Evolutionary conservation across 169 alveolate species (phyloP), one percentile per base, ranked within the genome.

Genomic region (Eimeria tenella): DNA sequence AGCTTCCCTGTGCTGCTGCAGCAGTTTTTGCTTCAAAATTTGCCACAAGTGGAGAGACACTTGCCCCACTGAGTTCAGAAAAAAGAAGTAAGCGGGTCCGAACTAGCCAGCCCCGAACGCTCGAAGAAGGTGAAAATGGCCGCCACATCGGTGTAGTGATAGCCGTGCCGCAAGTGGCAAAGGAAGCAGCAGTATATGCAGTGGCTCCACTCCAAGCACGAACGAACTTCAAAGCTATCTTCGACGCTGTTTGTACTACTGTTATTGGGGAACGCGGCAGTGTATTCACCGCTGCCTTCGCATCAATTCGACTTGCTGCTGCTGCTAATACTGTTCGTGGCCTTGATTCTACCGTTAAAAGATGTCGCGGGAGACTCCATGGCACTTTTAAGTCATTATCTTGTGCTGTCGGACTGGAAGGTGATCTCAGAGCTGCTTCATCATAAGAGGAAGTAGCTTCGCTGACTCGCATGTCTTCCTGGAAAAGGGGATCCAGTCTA

Each of bases 401-500:
- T 10, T 58, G 68, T 0, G 11, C 19, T 17, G 11, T 17, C 2
- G 68, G 68, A 10, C 21, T 58, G 19, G 19, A 13, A 10, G 19
- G 11, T 17, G 11, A 17, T 58, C 21, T 10, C 68, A 58, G 68
- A 10, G 52, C 25, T 81, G 53, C 89, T 21, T 21, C 58, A 21
- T 81, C 74, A 9, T 5, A 9, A 5, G 21, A 11, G 53, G 65
- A 31, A n/a, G 19, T 53, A 6, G 74, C 89, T 6, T n/a, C 49
- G 91, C 79, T 25, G 60, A 56, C 23, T 58, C 77, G 25, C 21
- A 13, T 42, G 79, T 31, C 4, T 10, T 84, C 91, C 63, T 84
- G 79, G 62, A 84, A 84, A 3, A 84, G 79, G 55, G 79, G 79
- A 23, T 75, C 91, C 17, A 84, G 91, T 62, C 31, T 58, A n/a